Percentiles rank a stretch among this genome's conserved stretches.
phyloP scores from a whole-genome alignment of 495 filamentous ascomycete species.

The Penicillium malachiteum region DNA sequence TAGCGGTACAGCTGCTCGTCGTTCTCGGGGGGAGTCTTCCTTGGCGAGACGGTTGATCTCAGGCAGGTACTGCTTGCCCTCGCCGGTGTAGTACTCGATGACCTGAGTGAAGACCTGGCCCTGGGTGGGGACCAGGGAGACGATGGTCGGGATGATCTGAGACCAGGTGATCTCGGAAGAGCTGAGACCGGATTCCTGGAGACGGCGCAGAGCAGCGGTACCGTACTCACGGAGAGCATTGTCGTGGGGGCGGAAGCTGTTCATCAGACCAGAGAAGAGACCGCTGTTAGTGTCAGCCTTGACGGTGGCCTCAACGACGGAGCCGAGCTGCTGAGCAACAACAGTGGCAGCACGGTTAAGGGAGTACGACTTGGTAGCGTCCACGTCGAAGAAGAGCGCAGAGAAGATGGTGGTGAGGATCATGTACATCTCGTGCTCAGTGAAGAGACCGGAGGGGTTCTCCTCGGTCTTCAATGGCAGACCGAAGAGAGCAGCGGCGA shows the following conservation, averaged over 20 bases:
- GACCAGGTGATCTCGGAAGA: conserved; percentile 71
- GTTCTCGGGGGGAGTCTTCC: conserved; percentile 40
- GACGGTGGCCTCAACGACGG: conserved; percentile 61
- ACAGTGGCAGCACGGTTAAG: conserved; percentile 62
- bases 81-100: conserved; percentile 73
- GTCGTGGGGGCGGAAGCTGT: conserved; percentile 53
- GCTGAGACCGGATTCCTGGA: conserved; percentile 64
- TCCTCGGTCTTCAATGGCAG: conserved; percentile 71
- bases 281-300: conserved; percentile 60
- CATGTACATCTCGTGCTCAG: conserved; percentile 76
- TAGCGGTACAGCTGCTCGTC: conserved; percentile 53
- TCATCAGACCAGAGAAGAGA: conserved; percentile 56
- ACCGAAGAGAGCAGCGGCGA: conserved; percentile 69
- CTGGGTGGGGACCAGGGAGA: conserved; percentile 66
- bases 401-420: conserved; percentile 67
- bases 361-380: conserved; percentile 51
- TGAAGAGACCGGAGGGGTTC: conserved; percentile 68
- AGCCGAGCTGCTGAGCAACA: conserved; percentile 61
- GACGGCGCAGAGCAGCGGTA: conserved; percentile 62
- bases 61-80: conserved; percentile 54
- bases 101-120: conserved; percentile 73
- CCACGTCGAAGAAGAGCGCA: conserved; percentile 56
- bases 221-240: conserved; percentile 64
- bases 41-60: conserved; percentile 59
- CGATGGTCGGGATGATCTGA: conserved; percentile 64